Base-by-base conservation (phyloP, 2,329 filamentous ascomycete genomes). In the Fusarium agapanthi region DNA sequence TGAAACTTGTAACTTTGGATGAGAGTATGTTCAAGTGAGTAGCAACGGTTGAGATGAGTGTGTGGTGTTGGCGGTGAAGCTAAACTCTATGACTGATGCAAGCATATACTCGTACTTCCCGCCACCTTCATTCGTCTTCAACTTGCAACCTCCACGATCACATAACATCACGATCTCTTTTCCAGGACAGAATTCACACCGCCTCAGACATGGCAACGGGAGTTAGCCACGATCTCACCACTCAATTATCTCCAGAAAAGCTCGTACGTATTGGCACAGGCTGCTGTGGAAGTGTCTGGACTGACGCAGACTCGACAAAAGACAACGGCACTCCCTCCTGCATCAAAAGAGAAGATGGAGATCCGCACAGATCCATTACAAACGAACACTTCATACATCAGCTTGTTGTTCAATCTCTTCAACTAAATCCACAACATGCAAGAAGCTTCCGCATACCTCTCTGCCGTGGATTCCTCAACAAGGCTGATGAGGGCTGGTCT, bases 301-400 rank as follows among this genome's bases (percentile, higher is more conserved):
- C 72, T 32, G 40, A 44, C 20, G 43, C 30, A 20, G 15, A 32
- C 61, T 68, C 41, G 13, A 60, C 35, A 20, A 20, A 54, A n/a
- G 50, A 32, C 3, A 30, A 22, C 7, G 35, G 45, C 22, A 43
- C 34, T 6, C 45, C 53, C n/a, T 51, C 71, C 13, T 74, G 65
- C n/a, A 72, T 75, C 48, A 74, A 75, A 28, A 73, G 66, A 38
- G 69, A 70, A 41, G 69, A 75, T 10, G 66, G 63, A 2, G 58
- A 65, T 2, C 59, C 72, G 6, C 58, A 59, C 4, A 38, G 69
- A 18, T 75, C 72, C 26, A 37, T 75, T 7, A 32, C 32, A 15
- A 72, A 75, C 4, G 72, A 75, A n/a, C 70, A 69, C n/a, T 56
- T 58, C 20, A 58, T 75, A 9, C 73, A 73, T 47, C 47, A 64